Evolutionary conservation across 176 grass and related monocot species (phyloP), one percentile per base, ranked within the genome.

Genomic region (Triticum timopheevii): DNA sequence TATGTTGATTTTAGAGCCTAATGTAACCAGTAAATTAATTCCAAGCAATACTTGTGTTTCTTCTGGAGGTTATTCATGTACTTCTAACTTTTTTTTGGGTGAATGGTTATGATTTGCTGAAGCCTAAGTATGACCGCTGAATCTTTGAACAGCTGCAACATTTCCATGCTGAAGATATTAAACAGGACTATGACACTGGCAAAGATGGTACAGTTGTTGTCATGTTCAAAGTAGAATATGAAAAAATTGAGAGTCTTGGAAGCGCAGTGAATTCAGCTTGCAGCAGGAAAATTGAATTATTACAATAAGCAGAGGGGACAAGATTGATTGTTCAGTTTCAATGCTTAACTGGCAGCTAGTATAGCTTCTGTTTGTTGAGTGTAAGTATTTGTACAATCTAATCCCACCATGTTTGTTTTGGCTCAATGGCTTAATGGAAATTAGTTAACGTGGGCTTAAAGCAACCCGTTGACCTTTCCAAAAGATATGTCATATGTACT

Each of bases 181-280:
- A 99, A 73, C 94, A 96, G 73, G 94, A 99, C 59, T 94, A 99
- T n/a, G 97, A 99, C 80, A 99, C 90, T 66, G 94, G 92, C 61
- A 94, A 96, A 83, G 92, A 99, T 90, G 89, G 90, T 86, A 93
- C 82, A 16, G 93, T 95, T 80, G 90, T 96, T 80, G 94, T 94
- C 73, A 96, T 91, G 56, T 99, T 96, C 83, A 94, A 86, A 92
- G 80, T 93, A 58, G 94, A 90, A 77, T 93, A 92, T 91, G 94
- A 94, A 86, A 99, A 96, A 77, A 82, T 91, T 35, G 88, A 89
- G 33, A 88, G 79, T 87, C 87, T 99, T 82, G 92, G 93, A 52
- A 76, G 86, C 70, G 90, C 94, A 61, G 90, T 96, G 64, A 96
- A 99, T 77, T 96, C 97, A 79, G 85, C 90, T 81, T 96, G 97